Evolutionary conservation across 2,329 filamentous ascomycete species (phyloP), one percentile per base, ranked within the genome.

Genomic region (Camillea tinctor): DNA sequence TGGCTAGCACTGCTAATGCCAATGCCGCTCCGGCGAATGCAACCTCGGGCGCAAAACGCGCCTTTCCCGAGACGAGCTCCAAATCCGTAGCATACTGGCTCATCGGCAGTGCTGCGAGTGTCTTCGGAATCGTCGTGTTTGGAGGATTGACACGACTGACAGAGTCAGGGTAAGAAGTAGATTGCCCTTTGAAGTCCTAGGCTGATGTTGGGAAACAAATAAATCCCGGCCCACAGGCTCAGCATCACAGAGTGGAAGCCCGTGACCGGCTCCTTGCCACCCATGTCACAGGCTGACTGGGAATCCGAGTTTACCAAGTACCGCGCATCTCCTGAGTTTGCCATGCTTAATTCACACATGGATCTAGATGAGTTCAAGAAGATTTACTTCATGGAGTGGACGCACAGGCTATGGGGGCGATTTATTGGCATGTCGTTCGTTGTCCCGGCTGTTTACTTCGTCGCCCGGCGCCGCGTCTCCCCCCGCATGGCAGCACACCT

Each of bases 351-450:
- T 79, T 90, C 93, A 30, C 86, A 92, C 74, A 99, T 99, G 95
- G 89, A 85, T 30, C 82, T 99, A 59, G 84, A 88, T 60, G 95
- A 99, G 74, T 99, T 98, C 81, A 97, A 98, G 77, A 90, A 95
- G 74, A 99, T 99, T 67, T 99, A 98, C 84, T 99, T 90, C 76
- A 98, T 98, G 95, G 95, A 99, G 81, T 99, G 95, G 95, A 88
- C 89, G 50, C 95, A 99, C 76, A 87, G 95, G 26, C 83, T 97
- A 58, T 98, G 95, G 93, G 95, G 95, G 52, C 89, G 95, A 65
- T 83, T 96, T 68, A 91, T 99, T 60, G 95, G 95, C 60, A 76
- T 98, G 64, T 90, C 92, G 55, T 97, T 98, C 75, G 87, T 97
- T 53, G 72, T 97, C 1, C 95, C 95, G 1, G 91, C 94, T 7